Evolutionary conservation across 352 stramenopile species (phyloP).

Genomic region (Aphanomyces invadans): DNA sequence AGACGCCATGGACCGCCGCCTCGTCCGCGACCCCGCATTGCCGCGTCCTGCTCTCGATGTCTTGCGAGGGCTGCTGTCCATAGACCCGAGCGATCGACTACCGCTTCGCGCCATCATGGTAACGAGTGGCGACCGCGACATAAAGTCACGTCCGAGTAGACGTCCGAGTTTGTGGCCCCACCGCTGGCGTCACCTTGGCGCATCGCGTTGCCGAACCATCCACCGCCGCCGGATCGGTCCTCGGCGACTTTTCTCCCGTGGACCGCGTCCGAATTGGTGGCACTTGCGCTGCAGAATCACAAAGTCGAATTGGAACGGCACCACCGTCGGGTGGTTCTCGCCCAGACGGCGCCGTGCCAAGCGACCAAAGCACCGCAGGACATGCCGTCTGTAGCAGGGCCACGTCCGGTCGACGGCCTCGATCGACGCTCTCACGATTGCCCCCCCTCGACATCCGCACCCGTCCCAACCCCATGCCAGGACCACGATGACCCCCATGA

Average conservation of each 20-base stretch:
- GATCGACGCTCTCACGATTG: too few species aligned
- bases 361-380: not conserved
- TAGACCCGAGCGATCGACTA: not conserved
- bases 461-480: too few species aligned
- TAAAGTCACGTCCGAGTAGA: too few species aligned
- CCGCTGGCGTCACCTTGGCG: too few species aligned
- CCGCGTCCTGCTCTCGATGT: not conserved
- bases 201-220: too few species aligned
- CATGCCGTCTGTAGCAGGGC: too few species aligned
- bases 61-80: not conserved
- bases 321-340: not conserved
- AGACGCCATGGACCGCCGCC: not conserved
- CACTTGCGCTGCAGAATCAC: constrained; percentile 12
- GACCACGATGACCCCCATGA: too few species aligned
- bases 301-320: not conserved
- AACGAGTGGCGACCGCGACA: too few species aligned
- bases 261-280: not conserved
- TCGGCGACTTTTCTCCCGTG: not conserved
- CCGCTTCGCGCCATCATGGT: not conserved
- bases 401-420: too few species aligned
- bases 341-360: not conserved
- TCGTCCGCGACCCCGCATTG: not conserved
- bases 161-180: not conserved
- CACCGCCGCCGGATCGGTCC: not conserved
- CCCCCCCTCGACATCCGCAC: too few species aligned